phyloP scores from a whole-genome alignment of 2,329 filamentous ascomycete species.

The Paecilomyces sp. region DNA sequence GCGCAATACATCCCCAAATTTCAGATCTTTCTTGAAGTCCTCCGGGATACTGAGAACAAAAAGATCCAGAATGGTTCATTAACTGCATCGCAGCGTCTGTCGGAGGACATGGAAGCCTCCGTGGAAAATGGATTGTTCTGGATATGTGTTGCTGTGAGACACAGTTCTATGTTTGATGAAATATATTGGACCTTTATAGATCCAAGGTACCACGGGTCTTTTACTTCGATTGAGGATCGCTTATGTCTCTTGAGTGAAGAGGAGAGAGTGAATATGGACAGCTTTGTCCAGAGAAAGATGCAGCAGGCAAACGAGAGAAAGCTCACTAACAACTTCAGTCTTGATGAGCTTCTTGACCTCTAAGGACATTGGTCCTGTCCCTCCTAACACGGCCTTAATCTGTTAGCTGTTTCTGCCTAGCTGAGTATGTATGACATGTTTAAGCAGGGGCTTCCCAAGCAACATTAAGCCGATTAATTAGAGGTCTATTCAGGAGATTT shows the following conservation, averaged over 20 bases:
- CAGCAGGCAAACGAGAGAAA: slow-evolving; percentile 13
- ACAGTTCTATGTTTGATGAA: slow-evolving; percentile 21
- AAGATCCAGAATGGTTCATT: slow-evolving; percentile 12
- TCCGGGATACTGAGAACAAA: slow-evolving; percentile 15
- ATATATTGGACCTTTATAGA: slow-evolving; percentile 24
- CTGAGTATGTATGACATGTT: no score
- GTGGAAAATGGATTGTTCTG: slow-evolving; percentile 21
- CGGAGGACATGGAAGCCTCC: slow-evolving; percentile 14
- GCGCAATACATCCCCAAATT: slow-evolving; percentile 15
- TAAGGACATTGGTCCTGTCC: not conserved
- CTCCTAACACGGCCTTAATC: no score
- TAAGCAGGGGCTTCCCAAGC: no score
- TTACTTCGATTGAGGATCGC: slow-evolving; percentile 16
- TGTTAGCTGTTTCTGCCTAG: no score
- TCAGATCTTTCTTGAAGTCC: slow-evolving; percentile 16
- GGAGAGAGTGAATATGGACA: slow-evolving; percentile 14
- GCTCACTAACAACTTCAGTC: slow-evolving; percentile 11
- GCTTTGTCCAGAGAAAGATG: slow-evolving; percentile 18
- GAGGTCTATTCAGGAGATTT: no score
- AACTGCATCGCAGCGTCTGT: slow-evolving; percentile 13
- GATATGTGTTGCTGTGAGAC: slow-evolving; percentile 18
- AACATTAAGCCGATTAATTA: no score
- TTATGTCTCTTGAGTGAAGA: slow-evolving; percentile 14
- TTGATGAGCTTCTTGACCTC: slow-evolving; percentile 15
- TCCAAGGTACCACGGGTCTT: slow-evolving; percentile 16